Conservation (phyloP, 169 alveolate genomes). For the Cryptosporidium sp. region DNA sequence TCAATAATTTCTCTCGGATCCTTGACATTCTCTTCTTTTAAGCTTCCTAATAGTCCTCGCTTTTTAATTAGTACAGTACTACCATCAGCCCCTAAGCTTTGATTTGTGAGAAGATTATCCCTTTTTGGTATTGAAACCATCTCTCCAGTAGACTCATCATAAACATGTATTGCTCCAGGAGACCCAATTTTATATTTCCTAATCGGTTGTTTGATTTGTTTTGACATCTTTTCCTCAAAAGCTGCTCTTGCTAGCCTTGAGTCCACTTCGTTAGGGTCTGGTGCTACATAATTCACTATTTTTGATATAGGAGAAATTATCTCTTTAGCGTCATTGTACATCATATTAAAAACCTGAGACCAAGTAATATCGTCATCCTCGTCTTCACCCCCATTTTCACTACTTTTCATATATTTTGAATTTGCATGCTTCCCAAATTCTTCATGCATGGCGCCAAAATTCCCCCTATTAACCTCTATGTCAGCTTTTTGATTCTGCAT, state of each 20-base stretch:
- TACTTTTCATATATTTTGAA: conserved; percentile 38
- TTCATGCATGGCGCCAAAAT: conserved; percentile 32
- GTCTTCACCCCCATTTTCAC: background rate
- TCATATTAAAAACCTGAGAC: conserved; percentile 65
- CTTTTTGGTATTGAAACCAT: conserved; percentile 20
- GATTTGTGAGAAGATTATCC: background rate
- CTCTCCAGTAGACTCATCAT: conserved; percentile 32
- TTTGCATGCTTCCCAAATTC: conserved; percentile 26
- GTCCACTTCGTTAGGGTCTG: conserved; percentile 66
- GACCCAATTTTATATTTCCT: conserved; percentile 49
- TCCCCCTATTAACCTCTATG: background rate
- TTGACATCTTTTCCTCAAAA: conserved; percentile 56
- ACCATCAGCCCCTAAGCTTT: background rate
- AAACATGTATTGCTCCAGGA: conserved; percentile 33
- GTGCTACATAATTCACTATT: conserved; percentile 47
- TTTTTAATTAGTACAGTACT: background rate
- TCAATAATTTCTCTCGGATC: conserved; percentile 45
- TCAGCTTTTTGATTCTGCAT: conserved; percentile 1
- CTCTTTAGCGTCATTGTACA: conserved; percentile 60
- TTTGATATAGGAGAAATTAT: conserved; percentile 34
- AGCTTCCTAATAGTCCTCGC: conserved; percentile 10
- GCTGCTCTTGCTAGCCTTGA: conserved; percentile 37
- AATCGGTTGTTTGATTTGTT: conserved; percentile 12
- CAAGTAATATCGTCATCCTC: conserved; percentile 72
- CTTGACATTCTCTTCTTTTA: conserved; percentile 38